Conservation (phyloP, 768 basidiomycete genomes). For the Pluteus cervinus region DNA sequence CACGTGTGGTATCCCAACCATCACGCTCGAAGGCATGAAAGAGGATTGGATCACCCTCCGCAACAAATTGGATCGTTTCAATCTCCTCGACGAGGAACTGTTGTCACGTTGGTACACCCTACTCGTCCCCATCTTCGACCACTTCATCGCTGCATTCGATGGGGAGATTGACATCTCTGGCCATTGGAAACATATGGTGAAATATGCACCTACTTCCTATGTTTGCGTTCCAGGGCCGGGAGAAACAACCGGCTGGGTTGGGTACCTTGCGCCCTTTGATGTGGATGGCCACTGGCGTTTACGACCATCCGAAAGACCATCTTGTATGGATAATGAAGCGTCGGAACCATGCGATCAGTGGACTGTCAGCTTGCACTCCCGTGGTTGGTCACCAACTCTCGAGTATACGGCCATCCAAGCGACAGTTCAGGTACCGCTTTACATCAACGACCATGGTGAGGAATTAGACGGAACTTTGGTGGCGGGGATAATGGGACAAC, state of each 20-base stretch:
- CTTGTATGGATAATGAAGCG: too few species aligned
- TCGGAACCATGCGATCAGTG: neutral
- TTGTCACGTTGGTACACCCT: constrained; percentile 26
- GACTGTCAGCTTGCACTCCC: neutral
- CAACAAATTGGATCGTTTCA: constrained; percentile 16
- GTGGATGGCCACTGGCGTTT: constrained; percentile 24
- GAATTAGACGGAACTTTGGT: constrained; percentile 1
- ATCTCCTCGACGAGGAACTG: too few species aligned
- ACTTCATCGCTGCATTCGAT: constrained; percentile 22
- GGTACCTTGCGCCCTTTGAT: constrained; percentile 33
- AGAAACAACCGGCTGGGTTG: constrained; percentile 21
- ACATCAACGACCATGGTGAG: constrained; percentile 1
- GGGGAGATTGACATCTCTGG: too few species aligned
- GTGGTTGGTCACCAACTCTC: constrained; percentile 1
- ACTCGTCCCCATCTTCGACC: constrained; percentile 25
- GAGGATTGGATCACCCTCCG: constrained; percentile 26
- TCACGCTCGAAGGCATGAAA: constrained; percentile 27
- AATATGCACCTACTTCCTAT: constrained; percentile 20
- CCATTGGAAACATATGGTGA: constrained; percentile 28
- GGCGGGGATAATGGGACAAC: constrained; percentile 1
- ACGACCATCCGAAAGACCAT: too few species aligned
- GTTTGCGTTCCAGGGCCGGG: constrained; percentile 12
- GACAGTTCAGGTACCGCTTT: too few species aligned
- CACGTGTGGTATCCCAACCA: constrained; percentile 27
- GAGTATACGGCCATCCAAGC: too few species aligned